phyloP scores from a whole-genome alignment of 179 eudicot species.

The Spergularia azorica region DNA sequence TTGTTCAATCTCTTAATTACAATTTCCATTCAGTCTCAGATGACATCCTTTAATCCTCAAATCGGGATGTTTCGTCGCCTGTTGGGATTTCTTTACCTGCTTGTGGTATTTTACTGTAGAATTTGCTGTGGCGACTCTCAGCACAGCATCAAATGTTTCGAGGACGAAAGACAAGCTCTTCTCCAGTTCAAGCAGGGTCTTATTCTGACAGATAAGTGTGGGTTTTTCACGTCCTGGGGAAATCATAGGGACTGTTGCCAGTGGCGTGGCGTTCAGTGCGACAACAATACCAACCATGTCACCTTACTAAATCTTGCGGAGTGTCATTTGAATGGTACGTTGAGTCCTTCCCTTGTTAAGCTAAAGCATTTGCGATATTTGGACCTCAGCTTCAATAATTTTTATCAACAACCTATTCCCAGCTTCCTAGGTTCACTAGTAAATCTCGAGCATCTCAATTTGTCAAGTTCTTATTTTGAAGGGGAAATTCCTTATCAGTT shows the following conservation, averaged over 20 bases:
- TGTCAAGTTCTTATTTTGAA: slow-evolving; percentile 12
- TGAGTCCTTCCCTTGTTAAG: slow-evolving; percentile 33
- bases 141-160: neutral
- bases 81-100: too few relatives aligned
- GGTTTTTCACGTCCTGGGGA: slow-evolving; percentile 15
- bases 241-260: slow-evolving; percentile 18
- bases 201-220: neutral
- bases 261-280: slow-evolving; percentile 21
- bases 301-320: slow-evolving; percentile 3
- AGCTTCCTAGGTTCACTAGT: slow-evolving; percentile 23
- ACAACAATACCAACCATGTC: slow-evolving; percentile 20
- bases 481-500: slow-evolving; percentile 29
- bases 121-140: too few relatives aligned
- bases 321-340: slow-evolving; percentile 21
- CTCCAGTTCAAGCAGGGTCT: slow-evolving; percentile 18
- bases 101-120: neutral
- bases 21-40: too few relatives aligned
- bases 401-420: slow-evolving; percentile 4
- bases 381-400: slow-evolving; percentile 24
- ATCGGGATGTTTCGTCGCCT: too few relatives aligned
- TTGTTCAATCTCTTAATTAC: too few relatives aligned
- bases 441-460: slow-evolving; percentile 25
- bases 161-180: slow-evolving; percentile 8
- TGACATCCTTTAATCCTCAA: too few relatives aligned
- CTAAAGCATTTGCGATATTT: slow-evolving; percentile 23